A percentile compares a stretch with the other conserved stretches of the same genome.
These are phyloP conservation scores for Trichocladium uniseriatum DNA, from an alignment of 495 filamentous ascomycete species.

Conservation along the genomic window DNA sequence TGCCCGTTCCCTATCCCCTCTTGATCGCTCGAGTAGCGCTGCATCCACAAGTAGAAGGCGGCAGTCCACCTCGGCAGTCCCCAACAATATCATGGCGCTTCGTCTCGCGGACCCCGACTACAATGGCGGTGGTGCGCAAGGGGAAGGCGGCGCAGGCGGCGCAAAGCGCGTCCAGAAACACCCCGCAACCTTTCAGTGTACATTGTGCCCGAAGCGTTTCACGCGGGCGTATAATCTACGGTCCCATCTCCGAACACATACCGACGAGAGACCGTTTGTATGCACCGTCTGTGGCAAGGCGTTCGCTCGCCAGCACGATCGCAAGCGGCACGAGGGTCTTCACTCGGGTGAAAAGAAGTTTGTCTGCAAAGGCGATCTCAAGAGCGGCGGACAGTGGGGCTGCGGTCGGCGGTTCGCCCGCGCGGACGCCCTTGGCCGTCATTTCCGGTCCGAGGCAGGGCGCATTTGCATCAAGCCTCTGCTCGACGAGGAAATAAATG, in stretches of 20 bases:
- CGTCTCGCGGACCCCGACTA: slow-evolving; percentile 83
- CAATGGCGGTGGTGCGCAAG: slow-evolving; percentile 41
- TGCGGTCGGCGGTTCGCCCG: slow-evolving; percentile 90
- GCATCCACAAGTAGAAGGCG: slow-evolving; percentile 60
- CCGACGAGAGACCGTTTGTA: slow-evolving; percentile 88
- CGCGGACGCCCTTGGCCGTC: slow-evolving; percentile 89
- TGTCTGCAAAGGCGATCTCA: slow-evolving; percentile 84
- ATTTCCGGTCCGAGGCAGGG: slow-evolving; percentile 93
- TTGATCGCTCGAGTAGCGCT: slow-evolving; percentile 40
- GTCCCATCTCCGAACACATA: slow-evolving; percentile 87
- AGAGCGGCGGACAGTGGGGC: slow-evolving; percentile 76
- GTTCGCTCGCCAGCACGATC: slow-evolving; percentile 87
- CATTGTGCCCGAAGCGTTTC: slow-evolving; percentile 76
- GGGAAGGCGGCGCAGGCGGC: slow-evolving; percentile 37
- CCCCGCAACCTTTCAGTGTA: slow-evolving; percentile 85
- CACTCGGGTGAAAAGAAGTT: slow-evolving; percentile 96
- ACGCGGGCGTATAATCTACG: slow-evolving; percentile 84
- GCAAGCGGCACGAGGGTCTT: slow-evolving; percentile 83
- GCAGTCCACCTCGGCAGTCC: slow-evolving; percentile 80
- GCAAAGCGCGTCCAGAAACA: slow-evolving; percentile 86
- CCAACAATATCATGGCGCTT: slow-evolving; percentile 85
- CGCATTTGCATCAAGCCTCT: slow-evolving; percentile 93
- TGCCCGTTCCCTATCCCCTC: slow-evolving; percentile 61
- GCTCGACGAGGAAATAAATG: slow-evolving; percentile 77
- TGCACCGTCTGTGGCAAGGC: slow-evolving; percentile 95